phyloP scores from a whole-genome alignment of 2,329 filamentous ascomycete species.

The Ophiobolus disseminans region DNA sequence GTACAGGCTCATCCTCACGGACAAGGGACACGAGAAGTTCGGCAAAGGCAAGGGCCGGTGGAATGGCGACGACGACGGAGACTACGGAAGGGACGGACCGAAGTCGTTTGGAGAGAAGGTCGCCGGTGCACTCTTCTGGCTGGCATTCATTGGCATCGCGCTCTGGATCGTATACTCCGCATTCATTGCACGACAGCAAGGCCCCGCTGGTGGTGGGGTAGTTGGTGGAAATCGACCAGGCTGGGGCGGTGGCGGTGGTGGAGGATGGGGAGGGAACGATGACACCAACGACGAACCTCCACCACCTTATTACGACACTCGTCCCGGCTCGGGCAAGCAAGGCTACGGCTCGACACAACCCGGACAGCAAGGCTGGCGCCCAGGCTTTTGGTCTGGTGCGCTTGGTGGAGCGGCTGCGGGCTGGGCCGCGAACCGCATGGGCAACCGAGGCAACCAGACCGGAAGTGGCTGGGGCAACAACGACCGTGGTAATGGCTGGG shows the following conservation, averaged over 20 bases:
- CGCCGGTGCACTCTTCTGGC: conserved; percentile 61
- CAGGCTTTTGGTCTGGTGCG: conserved; percentile 78
- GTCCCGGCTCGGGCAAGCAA: conserved; percentile 25
- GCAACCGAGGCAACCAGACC: conserved; percentile 51
- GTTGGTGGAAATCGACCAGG: conserved; percentile 39
- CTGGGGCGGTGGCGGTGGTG: conserved; percentile 52
- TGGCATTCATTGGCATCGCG: conserved; percentile 67
- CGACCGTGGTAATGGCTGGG: conserved; percentile 37
- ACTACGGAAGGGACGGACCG: conserved; percentile 48
- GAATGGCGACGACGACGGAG: conserved; percentile 45
- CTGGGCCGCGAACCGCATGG: conserved; percentile 64
- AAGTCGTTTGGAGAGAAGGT: conserved; percentile 39
- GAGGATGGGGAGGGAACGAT: conserved; percentile 47
- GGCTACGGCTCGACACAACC: conserved; percentile 29
- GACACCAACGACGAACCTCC: conserved; percentile 56
- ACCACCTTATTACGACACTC: conserved; percentile 54
- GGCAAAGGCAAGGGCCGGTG: conserved; percentile 59
- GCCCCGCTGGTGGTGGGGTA: conserved; percentile 28
- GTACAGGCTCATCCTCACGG: conserved; percentile 81
- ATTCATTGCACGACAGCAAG: conserved; percentile 45
- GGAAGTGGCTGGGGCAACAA: conserved; percentile 42
- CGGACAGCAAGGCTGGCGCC: conserved; percentile 69
- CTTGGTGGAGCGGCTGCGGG: conserved; percentile 72
- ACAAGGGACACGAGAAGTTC: conserved; percentile 74
- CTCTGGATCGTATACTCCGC: conserved; percentile 69